Conservation (phyloP, 2,329 filamentous ascomycete species). For the Diaporthe australafricana region DNA sequence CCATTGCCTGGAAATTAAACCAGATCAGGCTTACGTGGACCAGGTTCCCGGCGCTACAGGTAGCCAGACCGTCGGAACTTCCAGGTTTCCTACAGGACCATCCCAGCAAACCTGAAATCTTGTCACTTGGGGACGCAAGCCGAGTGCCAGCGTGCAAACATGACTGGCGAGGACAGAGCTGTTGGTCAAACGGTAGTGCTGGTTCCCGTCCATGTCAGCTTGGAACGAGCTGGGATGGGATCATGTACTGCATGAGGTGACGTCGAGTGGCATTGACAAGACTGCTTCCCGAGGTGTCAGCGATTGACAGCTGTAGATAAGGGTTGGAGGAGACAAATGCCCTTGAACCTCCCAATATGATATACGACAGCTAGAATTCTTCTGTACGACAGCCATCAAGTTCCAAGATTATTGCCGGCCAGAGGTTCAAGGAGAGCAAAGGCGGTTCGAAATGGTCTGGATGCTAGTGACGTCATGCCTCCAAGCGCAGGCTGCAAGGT, state of each 20-base stretch:
- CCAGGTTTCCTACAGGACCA: constrained; percentile 11
- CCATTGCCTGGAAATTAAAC: constrained; percentile 1
- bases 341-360: not conserved
- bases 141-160: constrained; percentile 1
- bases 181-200: constrained; percentile 22
- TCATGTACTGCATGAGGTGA: constrained; percentile 10
- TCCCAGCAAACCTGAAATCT: constrained; percentile 5
- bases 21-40: constrained; percentile 18
- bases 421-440: not conserved
- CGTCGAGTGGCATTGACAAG: constrained; percentile 16
- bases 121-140: not conserved
- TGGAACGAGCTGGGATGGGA: constrained; percentile 16
- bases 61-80: not conserved
- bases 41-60: constrained; percentile 22
- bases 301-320: not conserved
- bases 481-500: too few species aligned
- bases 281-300: not conserved
- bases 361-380: not conserved
- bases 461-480: constrained; percentile 4
- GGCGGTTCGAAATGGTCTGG: too few species aligned
- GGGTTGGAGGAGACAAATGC: not conserved
- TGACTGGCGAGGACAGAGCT: constrained; percentile 3
- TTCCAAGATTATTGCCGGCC: not conserved
- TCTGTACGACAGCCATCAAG: not conserved
- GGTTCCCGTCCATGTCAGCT: constrained; percentile 19